A percentile compares a stretch with the other conserved stretches of the same genome.
These are phyloP conservation scores for Annulohypoxylon bovei DNA, from an alignment of 495 filamentous ascomycete species.

Conservation along the genomic window DNA sequence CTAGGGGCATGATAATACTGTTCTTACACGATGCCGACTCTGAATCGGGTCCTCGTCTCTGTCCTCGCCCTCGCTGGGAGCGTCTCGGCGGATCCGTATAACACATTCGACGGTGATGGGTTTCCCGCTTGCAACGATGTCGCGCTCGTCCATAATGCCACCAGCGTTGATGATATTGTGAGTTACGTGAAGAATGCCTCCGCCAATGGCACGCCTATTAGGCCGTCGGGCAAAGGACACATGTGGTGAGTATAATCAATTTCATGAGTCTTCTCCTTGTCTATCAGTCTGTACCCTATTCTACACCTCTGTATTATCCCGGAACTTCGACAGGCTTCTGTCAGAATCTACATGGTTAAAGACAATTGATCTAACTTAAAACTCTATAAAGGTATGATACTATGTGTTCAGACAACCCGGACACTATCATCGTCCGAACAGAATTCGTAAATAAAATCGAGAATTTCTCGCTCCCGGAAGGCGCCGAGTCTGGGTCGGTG, in stretches of 20 bases:
- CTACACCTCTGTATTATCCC: background rate
- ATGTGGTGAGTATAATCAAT: slow-evolving; percentile 51
- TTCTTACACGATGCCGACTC: slow-evolving; percentile 36
- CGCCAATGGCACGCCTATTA: slow-evolving; percentile 47
- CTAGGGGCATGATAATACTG: background rate
- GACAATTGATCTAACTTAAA: slow-evolving; percentile 6
- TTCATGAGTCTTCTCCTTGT: background rate
- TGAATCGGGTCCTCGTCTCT: slow-evolving; percentile 17
- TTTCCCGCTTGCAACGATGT: slow-evolving; percentile 59
- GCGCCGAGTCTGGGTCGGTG: slow-evolving; percentile 51
- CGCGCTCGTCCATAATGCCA: slow-evolving; percentile 52
- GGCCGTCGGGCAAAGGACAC: slow-evolving; percentile 60
- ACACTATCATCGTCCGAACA: slow-evolving; percentile 58
- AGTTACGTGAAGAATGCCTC: slow-evolving; percentile 52
- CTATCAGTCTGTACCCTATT: background rate
- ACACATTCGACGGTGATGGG: slow-evolving; percentile 61
- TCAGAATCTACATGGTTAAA: background rate
- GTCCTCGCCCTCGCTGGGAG: slow-evolving; percentile 14
- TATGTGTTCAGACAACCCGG: slow-evolving; percentile 55
- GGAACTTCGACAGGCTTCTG: background rate
- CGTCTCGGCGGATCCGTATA: slow-evolving; percentile 50
- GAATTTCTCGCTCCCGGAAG: slow-evolving; percentile 50
- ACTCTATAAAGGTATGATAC: slow-evolving; percentile 54
- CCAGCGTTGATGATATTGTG: slow-evolving; percentile 55
- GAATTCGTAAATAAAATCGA: slow-evolving; percentile 55